phyloP scores from a whole-genome alignment of 305 asterid species.

The Fraxinus velutina region DNA sequence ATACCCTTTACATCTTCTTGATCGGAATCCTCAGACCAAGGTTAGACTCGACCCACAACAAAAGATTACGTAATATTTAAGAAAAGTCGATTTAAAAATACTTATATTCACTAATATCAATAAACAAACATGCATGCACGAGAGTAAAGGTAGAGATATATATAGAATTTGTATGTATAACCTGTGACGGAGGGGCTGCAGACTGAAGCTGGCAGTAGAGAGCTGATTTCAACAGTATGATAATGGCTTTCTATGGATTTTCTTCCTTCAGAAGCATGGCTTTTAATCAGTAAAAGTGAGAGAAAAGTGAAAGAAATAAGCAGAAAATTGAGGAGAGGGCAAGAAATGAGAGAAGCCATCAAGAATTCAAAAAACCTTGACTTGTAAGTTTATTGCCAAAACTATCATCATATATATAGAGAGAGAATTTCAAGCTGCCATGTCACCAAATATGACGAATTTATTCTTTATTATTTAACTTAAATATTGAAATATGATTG shows the following conservation, averaged over 20 bases:
- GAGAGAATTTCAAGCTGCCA: conserved; percentile 21
- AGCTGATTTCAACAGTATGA: conserved; percentile 41
- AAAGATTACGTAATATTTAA: not conserved
- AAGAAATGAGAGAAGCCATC: conserved; percentile 35
- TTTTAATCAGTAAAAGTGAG: conserved; percentile 18
- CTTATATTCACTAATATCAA: not conserved
- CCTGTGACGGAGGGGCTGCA: conserved; percentile 44
- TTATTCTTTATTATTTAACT: not conserved
- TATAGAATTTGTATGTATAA: conserved; percentile 4
- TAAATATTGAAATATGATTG: not conserved
- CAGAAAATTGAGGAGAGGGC: conserved; percentile 15
- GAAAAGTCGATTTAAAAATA: not conserved
- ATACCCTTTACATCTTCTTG: not conserved
- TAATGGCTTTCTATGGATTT: conserved; percentile 18
- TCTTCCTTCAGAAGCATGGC: conserved; percentile 30
- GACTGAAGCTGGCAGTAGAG: conserved; percentile 43
- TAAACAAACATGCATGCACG: not conserved
- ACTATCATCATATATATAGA: conserved; percentile 7
- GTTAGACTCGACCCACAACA: not conserved
- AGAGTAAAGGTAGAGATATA: not conserved
- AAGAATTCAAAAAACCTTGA: not conserved
- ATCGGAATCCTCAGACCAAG: not conserved
- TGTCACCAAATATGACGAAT: conserved; percentile 14
- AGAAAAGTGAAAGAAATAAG: conserved; percentile 21
- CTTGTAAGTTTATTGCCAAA: conserved; percentile 8